phyloP scores from a whole-genome alignment of 2,329 filamentous ascomycete species.

The Calonectria montana region DNA sequence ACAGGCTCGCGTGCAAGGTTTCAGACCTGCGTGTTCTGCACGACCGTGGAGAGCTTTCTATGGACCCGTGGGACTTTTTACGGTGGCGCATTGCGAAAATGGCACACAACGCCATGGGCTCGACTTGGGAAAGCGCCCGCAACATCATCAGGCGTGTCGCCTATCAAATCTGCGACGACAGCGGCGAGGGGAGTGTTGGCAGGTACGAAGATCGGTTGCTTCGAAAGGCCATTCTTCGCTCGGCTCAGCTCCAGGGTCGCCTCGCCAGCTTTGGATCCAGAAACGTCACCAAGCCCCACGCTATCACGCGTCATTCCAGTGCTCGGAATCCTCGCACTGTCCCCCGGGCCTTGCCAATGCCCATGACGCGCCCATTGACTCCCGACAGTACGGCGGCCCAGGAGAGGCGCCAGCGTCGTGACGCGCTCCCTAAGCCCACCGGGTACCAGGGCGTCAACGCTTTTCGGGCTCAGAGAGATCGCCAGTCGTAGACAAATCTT shows the following conservation, averaged over 20 bases:
- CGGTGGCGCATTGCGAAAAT: conserved; percentile 41
- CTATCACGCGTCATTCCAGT: neutral
- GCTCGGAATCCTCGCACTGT: neutral
- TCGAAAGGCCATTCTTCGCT: neutral
- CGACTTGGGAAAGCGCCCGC: neutral
- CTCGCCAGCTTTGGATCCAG: neutral
- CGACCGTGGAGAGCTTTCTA: conserved; percentile 40
- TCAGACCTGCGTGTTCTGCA: conserved; percentile 45
- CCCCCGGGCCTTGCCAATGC: neutral
- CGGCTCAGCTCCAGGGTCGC: neutral
- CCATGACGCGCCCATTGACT: neutral
- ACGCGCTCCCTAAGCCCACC: neutral
- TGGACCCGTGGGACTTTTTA: conserved; percentile 53
- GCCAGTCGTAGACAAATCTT: neutral
- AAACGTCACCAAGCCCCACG: neutral
- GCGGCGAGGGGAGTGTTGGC: neutral
- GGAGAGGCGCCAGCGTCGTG: neutral
- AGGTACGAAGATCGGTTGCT: neutral
- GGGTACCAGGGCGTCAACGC: neutral
- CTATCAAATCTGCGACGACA: neutral
- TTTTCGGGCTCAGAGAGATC: neutral
- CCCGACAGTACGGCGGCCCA: neutral
- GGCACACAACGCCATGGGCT: neutral
- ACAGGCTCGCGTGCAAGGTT: conserved; percentile 49
- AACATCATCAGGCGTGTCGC: neutral